Base-by-base conservation (phyloP, 805 yeast species). In the Priceomyces melissophilus region DNA sequence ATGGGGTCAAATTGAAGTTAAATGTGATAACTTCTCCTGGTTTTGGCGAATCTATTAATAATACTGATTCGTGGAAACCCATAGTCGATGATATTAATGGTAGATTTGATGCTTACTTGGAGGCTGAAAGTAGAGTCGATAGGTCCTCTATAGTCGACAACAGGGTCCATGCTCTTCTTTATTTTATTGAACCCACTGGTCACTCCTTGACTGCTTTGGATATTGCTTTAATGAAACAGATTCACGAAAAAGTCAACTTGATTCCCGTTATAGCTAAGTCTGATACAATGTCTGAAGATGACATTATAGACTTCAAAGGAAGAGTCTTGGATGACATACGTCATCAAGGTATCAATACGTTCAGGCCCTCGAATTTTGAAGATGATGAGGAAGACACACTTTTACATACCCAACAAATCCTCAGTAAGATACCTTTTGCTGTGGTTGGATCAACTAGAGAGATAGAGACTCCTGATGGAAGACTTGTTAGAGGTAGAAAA, bases 121-220 rank as follows among this genome's bases (percentile, higher is more conserved):
- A 93, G 65, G 79, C 81, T 37, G 99, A 93, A 71, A 87, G 87
- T 56, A 81, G 83, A 59, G 76, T 87, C 44, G 81, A 81, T 65
- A 81, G 97, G 63, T 68, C 84, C 10, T 63, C 77, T 13, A 74
- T 83, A 47, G 74, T 69, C 43, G 99, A 93, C 66, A 78, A 82
- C 57, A 82, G 99, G 58, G 79, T 93, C 44, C 99, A 93, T 63
- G 98, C 96, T 27, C 81, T 89, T 60, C 69, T 93, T 48, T 93
- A 90, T 67, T 91, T 93, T 55, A 86, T 93, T 56, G 96, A 91
- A 67, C 99, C 99, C 52, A 90, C 97, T 17, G 98, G 96, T 46
- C 99, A 93, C 67, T 80, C 87, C 32, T 76, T 93, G 61, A 86
- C 83, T 61, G 82, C 96, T 13, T 74, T 93, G 55, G 99, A 93